Evolutionary conservation across 1,139 yeast genomes (phyloP), one percentile per base, ranked within the genome.

Genomic region (Protomyces lactucae-debilis): DNA sequence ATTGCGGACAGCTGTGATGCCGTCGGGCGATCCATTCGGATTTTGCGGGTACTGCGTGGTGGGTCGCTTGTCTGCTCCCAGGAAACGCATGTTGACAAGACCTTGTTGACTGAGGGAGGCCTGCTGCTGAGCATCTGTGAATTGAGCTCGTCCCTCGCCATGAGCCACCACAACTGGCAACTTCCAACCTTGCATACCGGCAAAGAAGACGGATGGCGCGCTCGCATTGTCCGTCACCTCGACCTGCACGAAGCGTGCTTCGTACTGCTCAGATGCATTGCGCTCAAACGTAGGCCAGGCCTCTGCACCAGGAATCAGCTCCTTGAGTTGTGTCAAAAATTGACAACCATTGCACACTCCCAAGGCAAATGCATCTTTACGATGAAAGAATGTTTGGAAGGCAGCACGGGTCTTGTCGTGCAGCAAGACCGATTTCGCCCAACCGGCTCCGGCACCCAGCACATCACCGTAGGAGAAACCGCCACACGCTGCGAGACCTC

Each of bases 281-380:
- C 92, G 86, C 79, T 91, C 97, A 74, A 95, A 95, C 14, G 90
- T 83, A 67, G 99, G 99, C 99, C 99, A 95, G 80, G 85, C 80
- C 70, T 88, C 95, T 68, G 97, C 87, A 60, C 98, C 99, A 40
- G 98, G 98, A 68, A 95, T 90, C 72, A 95, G 82, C 69, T 84
- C 86, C 71, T 91, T 88, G 69, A 95, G 83, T 77, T 93, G 86
- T 68, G 96, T 86, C 73, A 93, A 79, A 80, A 95, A 95, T 77
- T 95, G 99, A 79, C 99, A 95, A 67, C 99, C 99, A 75, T 95
- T 95, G 82, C 99, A 95, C 57, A 97, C 97, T 76, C 99, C 99
- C 72, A 93, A 85, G n/a, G 98, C 96, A 79, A 95, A 95, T 0
- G 99, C 93, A 73, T 93, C 96, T 28, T 79, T 78, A 77, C 99